These are phyloP conservation scores for Trichomonas gallinae DNA, from an alignment of 208 protist genomes.

Conservation along the genomic window DNA sequence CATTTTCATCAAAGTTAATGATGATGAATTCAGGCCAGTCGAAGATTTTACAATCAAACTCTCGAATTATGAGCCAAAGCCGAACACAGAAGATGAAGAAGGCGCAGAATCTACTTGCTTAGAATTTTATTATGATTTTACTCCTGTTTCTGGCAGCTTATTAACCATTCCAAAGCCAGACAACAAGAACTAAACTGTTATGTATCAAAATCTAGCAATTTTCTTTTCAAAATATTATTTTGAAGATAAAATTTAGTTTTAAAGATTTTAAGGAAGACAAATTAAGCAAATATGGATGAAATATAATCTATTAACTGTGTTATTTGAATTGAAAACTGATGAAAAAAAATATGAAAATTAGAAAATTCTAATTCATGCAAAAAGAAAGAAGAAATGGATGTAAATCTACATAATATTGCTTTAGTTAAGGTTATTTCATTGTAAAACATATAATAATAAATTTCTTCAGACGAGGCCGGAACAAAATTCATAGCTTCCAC, in stretches of 20 bases:
- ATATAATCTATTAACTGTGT: no score
- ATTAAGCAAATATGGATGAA: no score
- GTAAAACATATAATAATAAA: neutral
- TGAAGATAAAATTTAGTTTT: no score
- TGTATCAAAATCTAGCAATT: no score
- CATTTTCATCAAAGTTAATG: neutral
- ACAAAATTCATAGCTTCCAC: neutral
- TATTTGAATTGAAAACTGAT: no score
- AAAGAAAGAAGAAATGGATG: neutral
- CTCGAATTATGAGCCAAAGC: neutral
- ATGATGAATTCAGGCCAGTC: neutral
- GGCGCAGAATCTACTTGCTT: neutral
- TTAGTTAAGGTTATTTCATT: neutral
- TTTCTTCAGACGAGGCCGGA: neutral
- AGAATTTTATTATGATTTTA: slow-evolving; percentile 11
- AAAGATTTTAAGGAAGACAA: no score
- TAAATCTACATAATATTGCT: no score
- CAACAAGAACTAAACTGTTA: neutral
- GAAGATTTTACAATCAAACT: neutral
- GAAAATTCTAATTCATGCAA: neutral
- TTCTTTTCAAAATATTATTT: no score
- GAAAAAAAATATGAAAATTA: no score
- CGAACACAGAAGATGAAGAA: neutral
- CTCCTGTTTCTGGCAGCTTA: neutral
- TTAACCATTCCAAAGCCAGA: neutral